Percentiles rank a stretch among this genome's conserved stretches.
Conservation (phyloP, 2,329 filamentous ascomycete species). For the Trichophyton benhamiae region DNA sequence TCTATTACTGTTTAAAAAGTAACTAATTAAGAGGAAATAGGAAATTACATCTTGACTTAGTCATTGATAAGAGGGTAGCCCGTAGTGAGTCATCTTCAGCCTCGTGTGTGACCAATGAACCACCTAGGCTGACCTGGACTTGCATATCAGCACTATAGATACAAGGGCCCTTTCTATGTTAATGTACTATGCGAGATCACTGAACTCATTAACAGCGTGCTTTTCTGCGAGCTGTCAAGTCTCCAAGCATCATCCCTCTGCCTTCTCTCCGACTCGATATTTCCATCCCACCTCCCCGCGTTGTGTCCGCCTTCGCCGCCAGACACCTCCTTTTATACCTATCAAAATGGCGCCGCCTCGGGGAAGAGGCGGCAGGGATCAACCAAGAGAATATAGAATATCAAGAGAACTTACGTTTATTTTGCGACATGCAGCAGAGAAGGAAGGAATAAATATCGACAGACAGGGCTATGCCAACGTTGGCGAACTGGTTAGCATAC, state of each 20-base stretch:
- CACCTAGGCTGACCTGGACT: no score
- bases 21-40: no score
- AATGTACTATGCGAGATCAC: not conserved
- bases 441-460: constrained; percentile 47
- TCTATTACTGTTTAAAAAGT: no score
- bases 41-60: no score
- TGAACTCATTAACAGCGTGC: not conserved
- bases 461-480: constrained; percentile 50
- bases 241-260: not conserved
- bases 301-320: not conserved
- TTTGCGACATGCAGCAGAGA: constrained; percentile 49
- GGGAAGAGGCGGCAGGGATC: constrained; percentile 7
- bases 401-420: constrained; percentile 35
- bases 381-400: constrained; percentile 25
- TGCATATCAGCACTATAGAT: no score
- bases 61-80: no score
- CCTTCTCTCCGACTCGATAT: not conserved
- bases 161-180: not conserved
- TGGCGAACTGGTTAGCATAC: constrained; percentile 41
- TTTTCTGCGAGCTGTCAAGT: not conserved
- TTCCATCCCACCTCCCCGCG: not conserved
- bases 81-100: no score
- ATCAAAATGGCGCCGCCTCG: not conserved
- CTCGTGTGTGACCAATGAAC: no score
- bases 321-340: not conserved